Conservation (phyloP, 192 early-diverging fungal genomes). For the Martensiomyces pterosporus region DNA sequence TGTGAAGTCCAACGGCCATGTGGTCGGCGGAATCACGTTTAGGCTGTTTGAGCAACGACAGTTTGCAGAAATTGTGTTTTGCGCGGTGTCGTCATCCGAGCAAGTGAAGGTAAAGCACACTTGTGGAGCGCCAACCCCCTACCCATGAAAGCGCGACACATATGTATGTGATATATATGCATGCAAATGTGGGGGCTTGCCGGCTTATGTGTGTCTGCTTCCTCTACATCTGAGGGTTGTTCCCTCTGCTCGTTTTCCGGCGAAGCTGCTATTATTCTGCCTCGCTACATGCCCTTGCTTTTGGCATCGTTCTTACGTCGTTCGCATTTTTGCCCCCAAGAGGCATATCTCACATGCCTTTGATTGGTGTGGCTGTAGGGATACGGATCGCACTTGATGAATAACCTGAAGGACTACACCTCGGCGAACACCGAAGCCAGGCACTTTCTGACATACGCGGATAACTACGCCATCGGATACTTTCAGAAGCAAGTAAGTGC, state of each 20-base stretch:
- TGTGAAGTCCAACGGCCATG: slow-evolving; percentile 54
- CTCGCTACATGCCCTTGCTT: not conserved
- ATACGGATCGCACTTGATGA: slow-evolving; percentile 95
- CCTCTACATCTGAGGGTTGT: too few species aligned
- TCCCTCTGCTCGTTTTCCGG: too few species aligned
- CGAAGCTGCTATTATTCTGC: too few species aligned
- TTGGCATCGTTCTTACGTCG: not conserved
- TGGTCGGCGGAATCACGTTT: slow-evolving; percentile 93
- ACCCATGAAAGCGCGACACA: too few species aligned
- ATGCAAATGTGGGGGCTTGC: too few species aligned
- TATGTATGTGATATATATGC: too few species aligned
- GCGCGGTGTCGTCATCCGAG: slow-evolving; percentile 83
- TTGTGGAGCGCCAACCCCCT: too few species aligned
- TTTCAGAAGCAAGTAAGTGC: slow-evolving; percentile 85
- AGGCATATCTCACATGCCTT: too few species aligned
- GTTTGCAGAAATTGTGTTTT: slow-evolving; percentile 99
- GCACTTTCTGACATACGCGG: slow-evolving; percentile 96
- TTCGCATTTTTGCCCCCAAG: too few species aligned
- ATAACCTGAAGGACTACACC: slow-evolving; percentile 93
- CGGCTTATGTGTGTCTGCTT: too few species aligned
- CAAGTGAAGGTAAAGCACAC: slow-evolving; percentile 91
- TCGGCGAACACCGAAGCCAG: slow-evolving; percentile 62
- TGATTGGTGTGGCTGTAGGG: slow-evolving; percentile 63
- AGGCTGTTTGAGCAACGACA: slow-evolving; percentile 81
- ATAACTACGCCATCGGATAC: slow-evolving; percentile 98